Conservation (phyloP, 2,329 filamentous ascomycete genomes). For the Lecanoromycetidae sp. region DNA sequence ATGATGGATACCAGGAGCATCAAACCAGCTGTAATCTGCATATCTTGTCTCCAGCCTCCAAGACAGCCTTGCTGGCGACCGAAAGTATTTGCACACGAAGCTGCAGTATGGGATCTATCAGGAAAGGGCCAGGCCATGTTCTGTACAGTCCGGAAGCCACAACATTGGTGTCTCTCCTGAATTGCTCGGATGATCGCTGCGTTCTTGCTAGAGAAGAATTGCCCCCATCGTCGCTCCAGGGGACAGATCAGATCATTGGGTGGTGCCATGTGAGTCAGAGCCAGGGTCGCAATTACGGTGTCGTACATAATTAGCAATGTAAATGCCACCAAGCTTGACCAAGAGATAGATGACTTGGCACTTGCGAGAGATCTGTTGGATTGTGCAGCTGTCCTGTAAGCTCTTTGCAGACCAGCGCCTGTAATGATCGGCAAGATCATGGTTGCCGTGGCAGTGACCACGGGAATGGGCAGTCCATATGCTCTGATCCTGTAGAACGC, state of each 20-base stretch:
- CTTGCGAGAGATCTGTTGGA: not conserved
- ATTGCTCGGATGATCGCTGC: conserved; percentile 11
- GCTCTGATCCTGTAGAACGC: conserved; percentile 8
- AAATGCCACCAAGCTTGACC: conserved; percentile 1
- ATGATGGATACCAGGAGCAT: conserved; percentile 11
- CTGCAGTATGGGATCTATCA: not conserved
- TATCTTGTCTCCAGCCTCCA: conserved; percentile 10
- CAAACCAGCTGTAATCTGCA: conserved; percentile 12
- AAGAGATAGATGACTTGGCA: not conserved
- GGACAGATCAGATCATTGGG: conserved; percentile 7
- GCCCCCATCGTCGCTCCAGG: conserved; percentile 8
- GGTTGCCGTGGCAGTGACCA: conserved; percentile 10
- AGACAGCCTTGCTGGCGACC: conserved; percentile 9
- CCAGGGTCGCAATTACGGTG: conserved; percentile 14
- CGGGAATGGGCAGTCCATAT: conserved; percentile 11
- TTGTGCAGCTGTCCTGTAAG: not conserved
- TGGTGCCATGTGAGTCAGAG: conserved; percentile 10
- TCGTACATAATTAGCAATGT: conserved; percentile 20
- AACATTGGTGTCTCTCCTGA: conserved; percentile 15
- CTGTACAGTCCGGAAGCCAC: conserved; percentile 9
- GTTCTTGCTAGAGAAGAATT: conserved; percentile 7
- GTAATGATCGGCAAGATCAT: conserved; percentile 15
- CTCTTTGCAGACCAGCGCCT: conserved; percentile 1
- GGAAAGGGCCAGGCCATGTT: conserved; percentile 17
- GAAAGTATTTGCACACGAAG: conserved; percentile 11